These are phyloP conservation scores for Kwoniella sp. DNA, from an alignment of 768 basidiomycete genomes.

Conservation along the genomic window DNA sequence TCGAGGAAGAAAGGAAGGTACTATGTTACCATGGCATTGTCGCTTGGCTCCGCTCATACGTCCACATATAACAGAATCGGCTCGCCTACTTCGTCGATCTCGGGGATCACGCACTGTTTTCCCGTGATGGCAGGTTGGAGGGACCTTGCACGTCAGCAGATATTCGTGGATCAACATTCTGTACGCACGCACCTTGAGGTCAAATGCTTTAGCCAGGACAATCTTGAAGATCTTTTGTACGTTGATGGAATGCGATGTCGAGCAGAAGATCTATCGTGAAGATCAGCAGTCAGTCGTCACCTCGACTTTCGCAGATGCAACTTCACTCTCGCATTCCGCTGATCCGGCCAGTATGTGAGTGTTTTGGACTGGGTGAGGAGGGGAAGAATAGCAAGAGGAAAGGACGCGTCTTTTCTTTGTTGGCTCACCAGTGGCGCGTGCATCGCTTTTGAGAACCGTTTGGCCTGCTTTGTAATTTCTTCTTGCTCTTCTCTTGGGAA, in stretches of 20 bases:
- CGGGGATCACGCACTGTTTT: slow-evolving; percentile 93
- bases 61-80: slow-evolving; percentile 91
- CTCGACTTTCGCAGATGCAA: neutral
- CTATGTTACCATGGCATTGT: too few relatives aligned
- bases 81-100: slow-evolving; percentile 95
- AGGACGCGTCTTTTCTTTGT: neutral
- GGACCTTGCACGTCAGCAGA: neutral
- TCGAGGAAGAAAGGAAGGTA: too few relatives aligned
- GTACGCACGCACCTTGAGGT: slow-evolving; percentile 67
- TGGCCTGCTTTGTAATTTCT: slow-evolving; percentile 98
- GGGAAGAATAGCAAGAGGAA: neutral
- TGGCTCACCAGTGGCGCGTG: slow-evolving; percentile 76
- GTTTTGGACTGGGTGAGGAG: neutral
- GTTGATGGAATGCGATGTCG: slow-evolving; percentile 97
- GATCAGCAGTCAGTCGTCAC: neutral
- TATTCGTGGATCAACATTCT: too few relatives aligned
- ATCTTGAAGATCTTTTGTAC: slow-evolving; percentile 82
- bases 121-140: neutral
- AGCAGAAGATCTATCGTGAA: slow-evolving; percentile 77
- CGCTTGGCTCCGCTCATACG: slow-evolving; percentile 27
- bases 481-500: slow-evolving; percentile 98
- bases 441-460: slow-evolving; percentile 98
- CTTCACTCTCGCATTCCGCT: neutral
- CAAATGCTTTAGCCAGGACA: slow-evolving; percentile 69
- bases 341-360: neutral